These are phyloP conservation scores for Hypoxylon intermedium DNA, from an alignment of 495 filamentous ascomycete species.

Conservation along the genomic window DNA sequence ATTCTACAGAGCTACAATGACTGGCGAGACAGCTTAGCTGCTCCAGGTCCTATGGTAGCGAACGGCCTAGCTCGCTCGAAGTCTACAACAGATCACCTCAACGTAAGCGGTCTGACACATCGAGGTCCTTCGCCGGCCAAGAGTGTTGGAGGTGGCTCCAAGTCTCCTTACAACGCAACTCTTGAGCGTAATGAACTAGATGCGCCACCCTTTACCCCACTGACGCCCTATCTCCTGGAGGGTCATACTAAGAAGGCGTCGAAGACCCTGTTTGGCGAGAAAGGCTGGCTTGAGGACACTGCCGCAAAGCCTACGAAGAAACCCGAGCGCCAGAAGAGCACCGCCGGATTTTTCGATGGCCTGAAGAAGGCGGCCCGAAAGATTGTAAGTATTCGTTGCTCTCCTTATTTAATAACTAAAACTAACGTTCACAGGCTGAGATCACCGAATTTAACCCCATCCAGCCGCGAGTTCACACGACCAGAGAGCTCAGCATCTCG, in stretches of 20 bases:
- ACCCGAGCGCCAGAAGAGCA: slow-evolving; percentile 30
- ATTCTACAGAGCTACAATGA: slow-evolving; percentile 24
- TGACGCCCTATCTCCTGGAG: slow-evolving; percentile 35
- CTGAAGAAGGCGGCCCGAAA: slow-evolving; percentile 54
- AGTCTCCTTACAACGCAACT: too few relatives aligned
- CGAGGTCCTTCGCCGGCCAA: neutral
- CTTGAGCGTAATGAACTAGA: too few relatives aligned
- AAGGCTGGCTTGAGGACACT: slow-evolving; percentile 57
- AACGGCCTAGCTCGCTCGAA: neutral
- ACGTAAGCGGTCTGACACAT: neutral
- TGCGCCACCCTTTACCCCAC: slow-evolving; percentile 29
- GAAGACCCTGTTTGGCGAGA: slow-evolving; percentile 54
- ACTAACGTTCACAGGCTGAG: slow-evolving; percentile 38
- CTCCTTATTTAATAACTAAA: slow-evolving; percentile 2
- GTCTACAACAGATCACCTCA: neutral
- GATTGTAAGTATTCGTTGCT: slow-evolving; percentile 44
- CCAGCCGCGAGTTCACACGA: slow-evolving; percentile 16
- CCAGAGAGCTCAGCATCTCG: slow-evolving; percentile 44
- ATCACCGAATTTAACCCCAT: slow-evolving; percentile 39
- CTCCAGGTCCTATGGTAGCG: too few relatives aligned
- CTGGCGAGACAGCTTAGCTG: slow-evolving; percentile 1
- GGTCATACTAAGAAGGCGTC: slow-evolving; percentile 6
- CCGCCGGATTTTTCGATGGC: slow-evolving; percentile 43
- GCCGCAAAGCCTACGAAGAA: slow-evolving; percentile 31
- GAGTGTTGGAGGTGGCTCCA: neutral